Base-by-base conservation (phyloP, 176 grass and related monocot genomes). In the Alloteropsis semialata region DNA sequence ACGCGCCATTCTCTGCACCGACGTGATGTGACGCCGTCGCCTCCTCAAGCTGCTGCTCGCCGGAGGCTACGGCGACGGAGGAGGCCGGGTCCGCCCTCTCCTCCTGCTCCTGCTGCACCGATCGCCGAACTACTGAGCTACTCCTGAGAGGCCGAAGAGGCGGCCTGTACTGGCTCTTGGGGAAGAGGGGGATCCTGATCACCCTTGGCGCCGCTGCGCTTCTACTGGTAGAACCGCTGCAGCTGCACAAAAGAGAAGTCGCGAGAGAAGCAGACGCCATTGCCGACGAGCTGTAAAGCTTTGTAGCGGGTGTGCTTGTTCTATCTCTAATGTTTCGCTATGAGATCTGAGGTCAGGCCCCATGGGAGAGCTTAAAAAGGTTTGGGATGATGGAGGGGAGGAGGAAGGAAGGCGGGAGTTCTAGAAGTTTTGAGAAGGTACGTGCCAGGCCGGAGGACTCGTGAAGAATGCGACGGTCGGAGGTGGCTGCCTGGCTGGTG, bases 241-340 rank as follows among this genome's bases (percentile, higher is more conserved):
- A 61, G 39, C 76, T 54, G 33, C 58, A 78, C 55, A 91, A 12
- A 15, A 66, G 15, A 55, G 81, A 74, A 28, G 81, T 65, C 49
- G 79, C 80, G 13, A 84, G 75, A 28, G 84, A 28, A 70, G 95
- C 83, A 32, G 64, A 90, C 7, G 91, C 87, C 96, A 93, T 92
- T 69, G 80, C 19, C 10, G 37, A 16, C 16, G 71, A 64, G 44
- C 57, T 75, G 39, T 38, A 6, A 56, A 49, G 77, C 37, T 56
- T 46, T 45, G 28, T 32, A 32, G 34, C 21, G 10, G n/a, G 15
- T 16, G 68, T 22, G 65, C 28, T 80, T 82, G 67, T 19, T 72
- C 82, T 63, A 8, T 16, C 27, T 84, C 27, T 34, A 54, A 16
- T 38, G 61, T 28, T 74, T 65, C 22, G 22, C 64, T 67, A 21